These are phyloP conservation scores for Thalia dealbata DNA, from an alignment of 176 grass and related monocot genomes.

Conservation along the genomic window DNA sequence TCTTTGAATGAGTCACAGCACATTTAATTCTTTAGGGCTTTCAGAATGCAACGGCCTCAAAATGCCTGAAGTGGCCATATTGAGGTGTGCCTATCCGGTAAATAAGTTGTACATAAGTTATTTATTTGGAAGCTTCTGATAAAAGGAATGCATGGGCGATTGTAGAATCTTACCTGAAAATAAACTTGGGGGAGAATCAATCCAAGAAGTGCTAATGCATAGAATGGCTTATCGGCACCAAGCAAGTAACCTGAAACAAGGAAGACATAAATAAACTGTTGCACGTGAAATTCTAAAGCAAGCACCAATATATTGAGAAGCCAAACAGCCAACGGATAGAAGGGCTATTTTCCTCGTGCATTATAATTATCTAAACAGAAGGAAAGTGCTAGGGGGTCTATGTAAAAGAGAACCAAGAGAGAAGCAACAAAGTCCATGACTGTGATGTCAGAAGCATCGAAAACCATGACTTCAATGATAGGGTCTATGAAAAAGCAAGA, in stretches of 20 bases:
- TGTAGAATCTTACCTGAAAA: conserved; percentile 38
- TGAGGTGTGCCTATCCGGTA: no score
- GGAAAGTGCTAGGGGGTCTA: neutral
- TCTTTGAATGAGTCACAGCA: neutral
- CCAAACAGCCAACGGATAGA: neutral
- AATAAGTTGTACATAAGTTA: no score
- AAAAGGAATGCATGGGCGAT: neutral
- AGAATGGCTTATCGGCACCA: conserved; percentile 51
- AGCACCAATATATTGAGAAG: neutral
- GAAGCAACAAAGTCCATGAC: no score
- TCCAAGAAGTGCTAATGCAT: conserved; percentile 53
- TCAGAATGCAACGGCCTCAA: neutral
- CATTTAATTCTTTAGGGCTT: neutral
- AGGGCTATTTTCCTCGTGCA: neutral
- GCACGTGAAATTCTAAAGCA: neutral
- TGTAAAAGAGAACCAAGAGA: no score
- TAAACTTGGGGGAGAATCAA: conserved; percentile 58
- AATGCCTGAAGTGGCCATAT: neutral
- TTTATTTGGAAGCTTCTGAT: neutral
- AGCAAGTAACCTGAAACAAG: conserved; percentile 48
- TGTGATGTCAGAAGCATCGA: no score
- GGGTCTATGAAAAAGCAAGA: neutral
- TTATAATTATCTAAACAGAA: neutral
- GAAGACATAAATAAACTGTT: conserved; percentile 4
- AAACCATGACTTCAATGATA: no score